phyloP scores from a whole-genome alignment of 176 grass and related monocot species.

The Coix lacrymajobi region DNA sequence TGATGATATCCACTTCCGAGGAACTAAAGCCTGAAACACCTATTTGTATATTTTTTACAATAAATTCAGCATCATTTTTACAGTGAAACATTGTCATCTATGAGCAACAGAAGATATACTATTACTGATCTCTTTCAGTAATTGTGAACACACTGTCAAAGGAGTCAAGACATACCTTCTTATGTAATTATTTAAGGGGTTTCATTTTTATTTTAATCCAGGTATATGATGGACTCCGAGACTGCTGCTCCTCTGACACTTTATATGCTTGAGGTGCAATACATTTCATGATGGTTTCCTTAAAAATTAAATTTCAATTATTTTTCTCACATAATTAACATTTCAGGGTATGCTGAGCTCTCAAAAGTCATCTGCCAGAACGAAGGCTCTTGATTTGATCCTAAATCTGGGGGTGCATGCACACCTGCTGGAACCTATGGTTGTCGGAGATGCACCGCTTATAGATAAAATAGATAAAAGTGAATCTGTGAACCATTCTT shows the following conservation, averaged over 20 bases:
- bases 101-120: not conserved
- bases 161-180: not conserved
- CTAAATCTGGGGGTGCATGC: slow-evolving; percentile 92
- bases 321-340: slow-evolving; percentile 31
- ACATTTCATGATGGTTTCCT: not conserved
- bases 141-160: not conserved
- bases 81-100: not conserved
- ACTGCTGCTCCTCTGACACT: slow-evolving; percentile 86
- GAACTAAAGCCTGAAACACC: not conserved
- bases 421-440: slow-evolving; percentile 91
- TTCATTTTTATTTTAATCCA: slow-evolving; percentile 41
- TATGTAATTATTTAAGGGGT: not conserved
- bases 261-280: slow-evolving; percentile 95
- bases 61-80: not conserved
- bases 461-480: slow-evolving; percentile 62
- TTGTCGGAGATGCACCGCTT: slow-evolving; percentile 61
- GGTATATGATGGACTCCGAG: slow-evolving; percentile 91
- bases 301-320: not conserved
- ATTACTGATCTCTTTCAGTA: not conserved
- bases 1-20: not conserved
- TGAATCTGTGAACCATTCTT: slow-evolving; percentile 57
- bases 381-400: slow-evolving; percentile 92
- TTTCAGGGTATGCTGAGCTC: slow-evolving; percentile 92
- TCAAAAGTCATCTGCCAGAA: slow-evolving; percentile 67
- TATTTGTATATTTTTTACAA: not conserved